These are phyloP conservation scores for Thelephora ganbajun DNA, from an alignment of 768 basidiomycete genomes.

Conservation along the genomic window DNA sequence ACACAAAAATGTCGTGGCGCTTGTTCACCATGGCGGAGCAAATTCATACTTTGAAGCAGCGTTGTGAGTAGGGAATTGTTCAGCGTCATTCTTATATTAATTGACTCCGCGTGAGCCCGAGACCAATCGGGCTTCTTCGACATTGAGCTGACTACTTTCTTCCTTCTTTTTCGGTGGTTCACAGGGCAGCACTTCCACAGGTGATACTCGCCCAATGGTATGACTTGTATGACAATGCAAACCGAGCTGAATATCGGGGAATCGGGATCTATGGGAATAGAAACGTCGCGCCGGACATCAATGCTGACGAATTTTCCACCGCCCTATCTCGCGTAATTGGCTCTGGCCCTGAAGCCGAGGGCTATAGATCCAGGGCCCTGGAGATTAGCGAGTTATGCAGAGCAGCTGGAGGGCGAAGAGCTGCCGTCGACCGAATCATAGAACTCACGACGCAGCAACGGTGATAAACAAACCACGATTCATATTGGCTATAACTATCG, in stretches of 20 bases:
- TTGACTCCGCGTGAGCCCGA: no score
- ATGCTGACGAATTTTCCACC: slow-evolving; percentile 9
- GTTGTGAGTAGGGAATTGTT: neutral
- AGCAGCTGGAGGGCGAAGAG: no score
- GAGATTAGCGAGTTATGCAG: no score
- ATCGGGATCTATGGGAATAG: slow-evolving; percentile 14
- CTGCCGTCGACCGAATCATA: no score
- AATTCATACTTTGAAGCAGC: slow-evolving; percentile 2
- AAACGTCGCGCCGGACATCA: slow-evolving; percentile 7
- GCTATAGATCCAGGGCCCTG: no score
- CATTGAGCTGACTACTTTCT: no score
- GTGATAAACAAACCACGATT: no score
- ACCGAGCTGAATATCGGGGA: slow-evolving; percentile 11
- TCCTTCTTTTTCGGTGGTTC: neutral
- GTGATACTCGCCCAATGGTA: slow-evolving; percentile 13
- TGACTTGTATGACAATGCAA: slow-evolving; percentile 13
- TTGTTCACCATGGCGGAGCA: slow-evolving; percentile 9
- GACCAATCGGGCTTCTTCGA: no score
- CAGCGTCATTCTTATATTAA: slow-evolving; percentile 4
- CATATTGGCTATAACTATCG: no score
- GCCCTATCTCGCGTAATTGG: slow-evolving; percentile 8
- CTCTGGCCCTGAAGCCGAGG: neutral
- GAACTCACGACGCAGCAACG: no score
- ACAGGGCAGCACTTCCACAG: slow-evolving; percentile 11
- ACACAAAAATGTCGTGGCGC: slow-evolving; percentile 8